Conservation (phyloP, 768 basidiomycete genomes). For the Hypsizygus marmoreus region DNA sequence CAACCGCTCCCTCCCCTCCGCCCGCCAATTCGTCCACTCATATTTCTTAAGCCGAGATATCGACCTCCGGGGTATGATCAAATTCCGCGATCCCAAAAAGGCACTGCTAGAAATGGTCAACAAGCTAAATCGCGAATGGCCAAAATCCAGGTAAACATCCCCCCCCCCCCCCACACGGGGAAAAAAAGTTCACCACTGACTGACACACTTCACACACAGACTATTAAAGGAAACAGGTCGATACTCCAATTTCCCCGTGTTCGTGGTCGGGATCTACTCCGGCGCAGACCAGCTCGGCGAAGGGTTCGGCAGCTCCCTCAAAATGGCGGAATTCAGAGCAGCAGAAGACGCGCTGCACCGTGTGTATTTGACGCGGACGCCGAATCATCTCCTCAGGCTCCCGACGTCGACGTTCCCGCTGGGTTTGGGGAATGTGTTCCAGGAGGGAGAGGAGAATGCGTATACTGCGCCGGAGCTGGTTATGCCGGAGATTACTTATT, state of each 20-base stretch:
- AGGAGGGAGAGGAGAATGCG: conserved; percentile 40
- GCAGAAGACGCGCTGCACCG: conserved; percentile 85
- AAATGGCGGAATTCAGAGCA: conserved; percentile 94
- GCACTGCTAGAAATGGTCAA: conserved; percentile 72
- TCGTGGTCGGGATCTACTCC: conserved; percentile 93
- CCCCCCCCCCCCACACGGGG: no score
- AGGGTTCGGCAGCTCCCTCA: conserved; percentile 89
- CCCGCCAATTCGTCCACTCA: conserved; percentile 86
- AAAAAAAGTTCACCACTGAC: background rate
- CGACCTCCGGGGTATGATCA: conserved; percentile 77
- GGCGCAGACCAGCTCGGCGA: conserved; percentile 87
- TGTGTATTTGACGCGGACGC: conserved; percentile 79
- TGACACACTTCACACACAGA: conserved; percentile 40
- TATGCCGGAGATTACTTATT: conserved; percentile 67
- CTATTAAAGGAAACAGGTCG: conserved; percentile 93
- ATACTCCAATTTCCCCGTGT: conserved; percentile 86
- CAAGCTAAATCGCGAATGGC: conserved; percentile 65
- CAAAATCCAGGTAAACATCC: conserved; percentile 69
- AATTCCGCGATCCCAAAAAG: conserved; percentile 81
- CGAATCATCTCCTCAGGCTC: conserved; percentile 64
- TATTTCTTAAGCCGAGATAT: conserved; percentile 87
- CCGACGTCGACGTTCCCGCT: conserved; percentile 76
- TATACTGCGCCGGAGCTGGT: conserved; percentile 60
- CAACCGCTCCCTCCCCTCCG: conserved; percentile 78
- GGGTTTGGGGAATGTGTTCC: conserved; percentile 55